Evolutionary conservation across 2,329 filamentous ascomycete genomes (phyloP).

Genomic region (Cladorrhinum sp.): DNA sequence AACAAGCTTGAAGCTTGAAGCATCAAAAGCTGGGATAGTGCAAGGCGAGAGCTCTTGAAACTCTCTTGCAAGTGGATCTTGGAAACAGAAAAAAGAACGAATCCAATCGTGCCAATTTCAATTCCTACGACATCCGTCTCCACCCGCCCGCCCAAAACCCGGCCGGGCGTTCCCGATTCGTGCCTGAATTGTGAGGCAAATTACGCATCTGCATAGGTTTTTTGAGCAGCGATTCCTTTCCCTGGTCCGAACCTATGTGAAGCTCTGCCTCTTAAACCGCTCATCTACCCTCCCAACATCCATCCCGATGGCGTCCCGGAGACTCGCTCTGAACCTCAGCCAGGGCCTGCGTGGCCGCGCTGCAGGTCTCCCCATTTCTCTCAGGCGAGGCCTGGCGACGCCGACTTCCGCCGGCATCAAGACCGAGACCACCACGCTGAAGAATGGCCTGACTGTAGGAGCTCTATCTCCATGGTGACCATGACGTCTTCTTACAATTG

Average conservation of each 20-base stretch:
- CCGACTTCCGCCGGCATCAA: constrained; percentile 65
- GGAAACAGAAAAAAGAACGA: constrained; percentile 4
- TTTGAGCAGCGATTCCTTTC: constrained; percentile 18
- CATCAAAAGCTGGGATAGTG: not conserved
- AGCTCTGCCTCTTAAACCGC: constrained; percentile 49
- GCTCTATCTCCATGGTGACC: constrained; percentile 26
- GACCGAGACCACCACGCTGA: constrained; percentile 93
- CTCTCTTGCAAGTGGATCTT: not conserved
- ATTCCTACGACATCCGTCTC: not conserved
- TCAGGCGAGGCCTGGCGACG: constrained; percentile 86
- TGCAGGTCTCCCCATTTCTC: constrained; percentile 74
- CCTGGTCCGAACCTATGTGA: constrained; percentile 12
- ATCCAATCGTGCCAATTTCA: constrained; percentile 17
- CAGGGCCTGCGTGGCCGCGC: constrained; percentile 85
- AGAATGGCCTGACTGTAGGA: constrained; percentile 91
- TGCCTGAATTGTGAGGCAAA: constrained; percentile 30
- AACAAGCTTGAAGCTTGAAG: not conserved
- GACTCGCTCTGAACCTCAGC: constrained; percentile 92
- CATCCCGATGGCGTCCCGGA: constrained; percentile 86
- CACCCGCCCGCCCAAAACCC: not conserved
- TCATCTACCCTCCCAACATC: constrained; percentile 50
- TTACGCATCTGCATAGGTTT: constrained; percentile 23
- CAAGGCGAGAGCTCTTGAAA: not conserved
- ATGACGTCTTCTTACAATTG: constrained; percentile 35
- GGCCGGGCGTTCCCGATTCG: constrained; percentile 27